These are phyloP conservation scores for Lycium ferocissimum DNA, from an alignment of 257 asterid species.

Conservation along the genomic window DNA sequence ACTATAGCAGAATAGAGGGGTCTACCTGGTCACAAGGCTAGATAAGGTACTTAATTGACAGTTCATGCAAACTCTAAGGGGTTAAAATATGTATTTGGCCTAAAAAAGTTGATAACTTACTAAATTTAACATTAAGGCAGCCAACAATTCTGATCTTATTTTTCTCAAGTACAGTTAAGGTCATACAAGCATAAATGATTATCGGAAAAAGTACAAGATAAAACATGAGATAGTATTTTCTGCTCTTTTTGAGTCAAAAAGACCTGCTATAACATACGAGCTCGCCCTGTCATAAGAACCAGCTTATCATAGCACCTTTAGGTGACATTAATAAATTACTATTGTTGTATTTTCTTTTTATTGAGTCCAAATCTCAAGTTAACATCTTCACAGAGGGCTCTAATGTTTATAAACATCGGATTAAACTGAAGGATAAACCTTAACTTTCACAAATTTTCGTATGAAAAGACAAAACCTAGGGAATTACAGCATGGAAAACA, in stretches of 20 bases:
- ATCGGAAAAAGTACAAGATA: background rate
- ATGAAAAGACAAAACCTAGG: background rate
- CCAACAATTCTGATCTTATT: background rate
- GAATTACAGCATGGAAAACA: background rate
- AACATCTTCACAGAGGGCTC: background rate
- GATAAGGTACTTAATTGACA: conserved; percentile 6
- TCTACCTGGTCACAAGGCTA: background rate
- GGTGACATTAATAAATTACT: background rate
- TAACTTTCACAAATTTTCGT: background rate
- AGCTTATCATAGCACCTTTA: background rate
- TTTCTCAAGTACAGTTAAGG: background rate
- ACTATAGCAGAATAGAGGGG: background rate
- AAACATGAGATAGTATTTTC: background rate
- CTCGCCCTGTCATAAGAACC: background rate
- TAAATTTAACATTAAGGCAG: background rate
- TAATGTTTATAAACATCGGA: background rate
- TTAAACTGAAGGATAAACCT: background rate
- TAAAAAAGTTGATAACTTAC: background rate
- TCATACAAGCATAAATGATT: background rate
- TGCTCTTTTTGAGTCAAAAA: conserved; percentile 4
- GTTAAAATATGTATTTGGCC: background rate
- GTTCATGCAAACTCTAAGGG: background rate
- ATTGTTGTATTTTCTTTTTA: background rate
- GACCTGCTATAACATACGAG: background rate
- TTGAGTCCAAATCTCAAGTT: background rate